Evolutionary conservation across 768 basidiomycete genomes (phyloP), one percentile per base, ranked within the genome.

Genomic region (Phaffia australis): DNA sequence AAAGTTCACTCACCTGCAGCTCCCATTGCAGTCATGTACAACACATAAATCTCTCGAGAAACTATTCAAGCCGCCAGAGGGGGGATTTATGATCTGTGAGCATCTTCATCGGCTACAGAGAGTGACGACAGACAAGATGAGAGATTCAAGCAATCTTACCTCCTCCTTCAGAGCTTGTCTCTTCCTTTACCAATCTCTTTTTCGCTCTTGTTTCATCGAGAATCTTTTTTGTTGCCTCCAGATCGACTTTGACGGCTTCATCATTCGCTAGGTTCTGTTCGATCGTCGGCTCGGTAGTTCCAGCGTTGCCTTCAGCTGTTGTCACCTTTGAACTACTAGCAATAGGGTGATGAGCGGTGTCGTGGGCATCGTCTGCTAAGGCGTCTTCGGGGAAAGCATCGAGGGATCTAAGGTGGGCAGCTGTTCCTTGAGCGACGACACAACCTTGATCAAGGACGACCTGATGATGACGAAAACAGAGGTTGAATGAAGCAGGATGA

Each of bases 131-230:
- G 6, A 42, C 4, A 42, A 42, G 11, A 42, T 11, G 11, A 57
- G 9, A 29, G 7, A 23, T 57, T 16, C 27, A 18, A 25, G 9
- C 7, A 23, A 6, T 60, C 35, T 46, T 46, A 30, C 1, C 60
- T 52, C 47, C 60, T 30, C 60, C 56, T 14, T 47, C n/a, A 9
- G 32, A 11, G 9, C 23, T 32, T 23, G 57, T 60, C 57, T 66
- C 65, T 1, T 66, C 65, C 50, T 66, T 60, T 32, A 66, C 65
- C 15, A 66, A 59, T 23, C 52, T 59, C 65, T 66, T 66, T 51
- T n/a, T 66, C 65, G 21, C n/a, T 30, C 42, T 60, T 60, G 57
- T 23, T 8, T 23, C 35, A 29, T 65, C 64, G 18, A 35, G 25
- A 16, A 60, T 4, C 48, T 60, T 50, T 35, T 47, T 42, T 7